These are phyloP conservation scores for Rhizophlyctis rosea DNA, from an alignment of 192 early-diverging fungal genomes.

Conservation along the genomic window DNA sequence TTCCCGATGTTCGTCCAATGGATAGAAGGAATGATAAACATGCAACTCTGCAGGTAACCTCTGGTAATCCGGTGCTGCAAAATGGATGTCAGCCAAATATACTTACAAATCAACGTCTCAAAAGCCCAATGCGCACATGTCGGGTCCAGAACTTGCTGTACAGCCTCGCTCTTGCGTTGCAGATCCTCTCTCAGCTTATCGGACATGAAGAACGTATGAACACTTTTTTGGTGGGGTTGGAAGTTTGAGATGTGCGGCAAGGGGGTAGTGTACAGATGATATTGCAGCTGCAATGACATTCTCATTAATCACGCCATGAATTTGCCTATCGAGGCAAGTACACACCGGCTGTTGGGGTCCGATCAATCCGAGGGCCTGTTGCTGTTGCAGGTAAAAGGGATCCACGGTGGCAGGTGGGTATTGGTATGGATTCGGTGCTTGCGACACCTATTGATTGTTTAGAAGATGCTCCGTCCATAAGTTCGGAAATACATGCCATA, in stretches of 20 bases:
- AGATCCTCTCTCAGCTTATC: conserved; percentile 81
- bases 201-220: conserved; percentile 81
- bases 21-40: conserved; percentile 71
- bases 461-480: not conserved
- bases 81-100: not conserved
- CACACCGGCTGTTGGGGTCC: conserved; percentile 36
- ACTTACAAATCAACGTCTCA: too few species aligned
- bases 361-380: conserved; percentile 44
- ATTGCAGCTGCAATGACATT: conserved; percentile 66
- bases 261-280: conserved; percentile 75
- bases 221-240: conserved; percentile 70
- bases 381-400: conserved; percentile 19
- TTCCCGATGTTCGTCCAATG: conserved; percentile 47
- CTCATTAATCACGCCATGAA: too few species aligned
- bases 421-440: conserved; percentile 13
- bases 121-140: conserved; percentile 39
- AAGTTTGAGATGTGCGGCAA: conserved; percentile 69
- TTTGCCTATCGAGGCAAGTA: too few species aligned
- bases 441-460: not conserved
- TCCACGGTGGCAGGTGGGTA: conserved; percentile 7
- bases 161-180: conserved; percentile 64
- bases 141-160: conserved; percentile 37
- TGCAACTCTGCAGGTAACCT: conserved; percentile 64
- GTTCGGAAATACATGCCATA: not conserved
- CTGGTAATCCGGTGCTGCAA: conserved; percentile 31